Percentiles rank a stretch among this genome's conserved stretches.
Conservation (phyloP, 345 rosid genomes). For the Garcia nutans region DNA sequence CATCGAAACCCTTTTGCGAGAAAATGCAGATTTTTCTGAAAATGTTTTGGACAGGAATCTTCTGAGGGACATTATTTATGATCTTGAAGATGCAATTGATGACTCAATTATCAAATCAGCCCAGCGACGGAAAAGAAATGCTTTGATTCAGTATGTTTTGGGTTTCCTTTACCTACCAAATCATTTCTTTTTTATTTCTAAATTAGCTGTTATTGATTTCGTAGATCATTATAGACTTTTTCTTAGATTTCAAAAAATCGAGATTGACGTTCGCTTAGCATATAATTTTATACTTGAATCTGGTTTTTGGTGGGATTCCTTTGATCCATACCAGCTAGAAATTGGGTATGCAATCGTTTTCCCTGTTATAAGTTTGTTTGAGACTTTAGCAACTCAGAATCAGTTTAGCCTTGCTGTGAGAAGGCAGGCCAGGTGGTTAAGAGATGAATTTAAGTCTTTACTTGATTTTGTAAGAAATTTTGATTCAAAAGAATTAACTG, state of each 20-base stretch:
- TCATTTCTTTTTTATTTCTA: background rate
- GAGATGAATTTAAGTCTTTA: background rate
- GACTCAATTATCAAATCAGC: no score
- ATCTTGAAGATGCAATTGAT: no score
- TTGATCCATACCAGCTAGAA: no score
- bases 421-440: background rate
- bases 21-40: background rate
- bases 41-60: accelerated
- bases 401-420: background rate
- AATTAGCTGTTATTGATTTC: background rate
- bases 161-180: background rate
- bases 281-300: no score
- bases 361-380: background rate
- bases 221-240: background rate
- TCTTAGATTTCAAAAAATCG: no score
- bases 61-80: no score
- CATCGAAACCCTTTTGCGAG: background rate
- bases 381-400: background rate
- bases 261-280: background rate
- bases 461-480: background rate
- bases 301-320: no score
- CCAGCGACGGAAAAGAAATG: background rate
- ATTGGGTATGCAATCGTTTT: no score
- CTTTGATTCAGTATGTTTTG: background rate
- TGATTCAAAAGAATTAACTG: background rate